Evolutionary conservation across 768 basidiomycete species (phyloP).

Genomic region (Russula sp.): DNA sequence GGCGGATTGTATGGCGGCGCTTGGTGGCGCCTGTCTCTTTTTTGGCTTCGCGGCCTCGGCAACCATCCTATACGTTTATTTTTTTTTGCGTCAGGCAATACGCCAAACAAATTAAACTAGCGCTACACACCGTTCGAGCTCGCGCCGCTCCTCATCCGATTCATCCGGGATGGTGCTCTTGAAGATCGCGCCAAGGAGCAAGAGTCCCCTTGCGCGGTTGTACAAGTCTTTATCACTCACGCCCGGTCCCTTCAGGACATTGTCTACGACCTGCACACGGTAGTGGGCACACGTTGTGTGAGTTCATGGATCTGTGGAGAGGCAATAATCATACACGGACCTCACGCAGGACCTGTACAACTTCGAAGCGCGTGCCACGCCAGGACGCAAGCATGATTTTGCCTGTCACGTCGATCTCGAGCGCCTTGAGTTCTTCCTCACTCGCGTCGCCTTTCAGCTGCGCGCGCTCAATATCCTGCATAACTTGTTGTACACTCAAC

Average conservation of each 20-base stretch:
- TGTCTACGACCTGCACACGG: conserved; percentile 62
- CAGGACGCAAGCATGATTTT: conserved; percentile 97
- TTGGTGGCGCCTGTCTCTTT: conserved; percentile 32
- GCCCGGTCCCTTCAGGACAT: conserved; percentile 77
- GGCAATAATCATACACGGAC: conserved; percentile 33
- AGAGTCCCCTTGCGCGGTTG: conserved; percentile 85
- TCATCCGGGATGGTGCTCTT: conserved; percentile 83
- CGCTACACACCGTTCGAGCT: conserved; percentile 87
- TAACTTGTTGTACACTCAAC: conserved; percentile 71
- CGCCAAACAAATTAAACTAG: no score
- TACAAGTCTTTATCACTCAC: conserved; percentile 66
- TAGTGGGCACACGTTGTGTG: conserved; percentile 18
- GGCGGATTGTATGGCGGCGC: conserved; percentile 17
- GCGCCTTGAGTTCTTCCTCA: conserved; percentile 79
- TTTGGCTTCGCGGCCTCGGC: conserved; percentile 81
- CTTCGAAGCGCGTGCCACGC: conserved; percentile 95
- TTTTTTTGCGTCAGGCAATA: not conserved
- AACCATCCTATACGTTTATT: conserved; percentile 57
- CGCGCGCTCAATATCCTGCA: conserved; percentile 88
- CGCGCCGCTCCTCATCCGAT: conserved; percentile 88
- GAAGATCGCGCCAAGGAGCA: conserved; percentile 88
- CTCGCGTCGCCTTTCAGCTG: conserved; percentile 85
- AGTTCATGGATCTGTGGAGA: conserved; percentile 11
- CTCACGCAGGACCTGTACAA: conserved; percentile 84
- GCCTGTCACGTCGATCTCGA: conserved; percentile 92